Conservation (phyloP, 768 basidiomycete genomes). For the Agaricus subrufescens region DNA sequence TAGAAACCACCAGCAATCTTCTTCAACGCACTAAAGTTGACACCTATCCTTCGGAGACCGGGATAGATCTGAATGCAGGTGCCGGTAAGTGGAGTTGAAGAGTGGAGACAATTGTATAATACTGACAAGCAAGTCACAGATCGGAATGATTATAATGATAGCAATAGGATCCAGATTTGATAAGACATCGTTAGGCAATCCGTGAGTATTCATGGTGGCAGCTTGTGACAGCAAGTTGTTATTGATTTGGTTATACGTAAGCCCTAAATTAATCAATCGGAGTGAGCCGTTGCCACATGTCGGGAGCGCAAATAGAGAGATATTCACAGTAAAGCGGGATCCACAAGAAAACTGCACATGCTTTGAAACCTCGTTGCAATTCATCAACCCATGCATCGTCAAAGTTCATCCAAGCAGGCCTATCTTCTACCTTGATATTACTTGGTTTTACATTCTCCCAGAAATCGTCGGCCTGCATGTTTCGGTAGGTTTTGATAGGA, state of each 20-base stretch:
- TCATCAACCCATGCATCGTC: slow-evolving; percentile 81
- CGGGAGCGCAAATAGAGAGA: slow-evolving; percentile 24
- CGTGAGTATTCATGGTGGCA: slow-evolving; percentile 71
- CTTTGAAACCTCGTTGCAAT: slow-evolving; percentile 65
- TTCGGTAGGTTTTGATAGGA: slow-evolving; percentile 40
- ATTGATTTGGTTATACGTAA: slow-evolving; percentile 74
- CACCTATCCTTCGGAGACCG: slow-evolving; percentile 40
- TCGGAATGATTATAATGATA: slow-evolving; percentile 66
- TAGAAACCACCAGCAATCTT: slow-evolving; percentile 55
- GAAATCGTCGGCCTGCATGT: slow-evolving; percentile 55
- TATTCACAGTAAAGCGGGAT: slow-evolving; percentile 58
- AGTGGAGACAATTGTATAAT: background rate
- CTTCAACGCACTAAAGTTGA: slow-evolving; percentile 56
- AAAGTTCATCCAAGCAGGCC: slow-evolving; percentile 69
- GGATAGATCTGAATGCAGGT: slow-evolving; percentile 39
- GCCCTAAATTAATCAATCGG: slow-evolving; percentile 27
- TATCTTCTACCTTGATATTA: slow-evolving; percentile 32
- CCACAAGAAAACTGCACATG: slow-evolving; percentile 58
- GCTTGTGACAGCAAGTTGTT: slow-evolving; percentile 79
- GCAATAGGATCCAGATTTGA: slow-evolving; percentile 77
- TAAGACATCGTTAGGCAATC: slow-evolving; percentile 71
- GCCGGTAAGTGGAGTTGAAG: background rate
- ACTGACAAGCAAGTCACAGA: slow-evolving; percentile 53
- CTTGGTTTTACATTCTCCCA: slow-evolving; percentile 75
- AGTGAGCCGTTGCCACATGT: background rate